A percentile compares a stretch with the other conserved stretches of the same genome.
phyloP scores from a whole-genome alignment of 2,329 filamentous ascomycete genomes.

The Davidsoniella neocaledoniae region DNA sequence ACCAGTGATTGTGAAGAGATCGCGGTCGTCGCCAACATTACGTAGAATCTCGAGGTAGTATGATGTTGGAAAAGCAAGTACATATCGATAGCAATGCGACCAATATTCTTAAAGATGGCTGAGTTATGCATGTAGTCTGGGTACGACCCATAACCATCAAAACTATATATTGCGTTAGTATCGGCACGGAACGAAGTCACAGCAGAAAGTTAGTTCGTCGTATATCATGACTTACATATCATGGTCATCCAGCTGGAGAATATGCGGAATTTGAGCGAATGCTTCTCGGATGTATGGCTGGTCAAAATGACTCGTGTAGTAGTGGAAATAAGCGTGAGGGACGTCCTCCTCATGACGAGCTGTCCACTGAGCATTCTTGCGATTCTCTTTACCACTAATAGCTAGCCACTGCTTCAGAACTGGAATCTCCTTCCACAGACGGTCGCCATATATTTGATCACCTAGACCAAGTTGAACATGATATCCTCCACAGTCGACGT shows the following conservation, averaged over 20 bases:
- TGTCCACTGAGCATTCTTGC: conserved; percentile 83
- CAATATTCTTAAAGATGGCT: conserved; percentile 96
- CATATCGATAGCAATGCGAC: conserved; percentile 89
- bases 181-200: conserved; percentile 3
- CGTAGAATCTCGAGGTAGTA: conserved; percentile 88
- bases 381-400: conserved; percentile 81
- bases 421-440: conserved; percentile 91
- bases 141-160: conserved; percentile 93
- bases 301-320: conserved; percentile 96
- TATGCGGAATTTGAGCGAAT: conserved; percentile 91
- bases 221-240: conserved; percentile 60
- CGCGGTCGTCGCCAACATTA: conserved; percentile 71
- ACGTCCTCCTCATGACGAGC: conserved; percentile 92
- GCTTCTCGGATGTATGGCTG: conserved; percentile 88
- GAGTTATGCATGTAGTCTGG: conserved; percentile 97
- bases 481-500: conserved; percentile 89
- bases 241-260: conserved; percentile 88
- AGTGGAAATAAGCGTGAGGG: conserved; percentile 93
- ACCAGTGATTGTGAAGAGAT: conserved; percentile 94
- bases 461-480: conserved; percentile 85
- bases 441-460: conserved; percentile 88
- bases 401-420: conserved; percentile 88
- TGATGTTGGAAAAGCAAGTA: conserved; percentile 97
- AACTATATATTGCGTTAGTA: conserved; percentile 33
- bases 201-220: not conserved